A percentile compares a stretch with the other conserved stretches of the same genome.
These are phyloP conservation scores for Eudorina sp. DNA, from an alignment of 139 green algal genomes.

Conservation along the genomic window DNA sequence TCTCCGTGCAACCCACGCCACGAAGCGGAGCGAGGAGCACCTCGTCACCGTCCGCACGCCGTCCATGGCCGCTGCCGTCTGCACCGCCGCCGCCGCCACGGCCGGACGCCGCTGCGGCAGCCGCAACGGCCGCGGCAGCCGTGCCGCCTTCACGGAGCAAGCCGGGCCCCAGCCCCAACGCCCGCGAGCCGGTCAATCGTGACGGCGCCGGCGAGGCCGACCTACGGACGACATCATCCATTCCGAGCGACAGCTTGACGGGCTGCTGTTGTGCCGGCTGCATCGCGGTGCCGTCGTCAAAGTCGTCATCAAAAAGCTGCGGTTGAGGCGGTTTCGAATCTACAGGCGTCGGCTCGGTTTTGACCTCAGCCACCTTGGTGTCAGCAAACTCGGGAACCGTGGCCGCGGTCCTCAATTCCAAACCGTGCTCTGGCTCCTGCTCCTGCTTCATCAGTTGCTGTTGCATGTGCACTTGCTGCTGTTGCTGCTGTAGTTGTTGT, in stretches of 20 bases:
- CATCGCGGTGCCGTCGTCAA: not conserved
- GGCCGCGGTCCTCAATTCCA: too few relatives aligned
- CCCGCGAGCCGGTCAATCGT: not conserved
- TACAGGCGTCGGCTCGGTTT: not conserved
- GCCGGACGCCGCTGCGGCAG: not conserved
- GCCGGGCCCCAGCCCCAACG: not conserved
- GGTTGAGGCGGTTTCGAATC: not conserved
- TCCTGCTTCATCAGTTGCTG: not conserved
- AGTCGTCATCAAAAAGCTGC: slow-evolving; percentile 42
- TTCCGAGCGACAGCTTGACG: slow-evolving; percentile 28
- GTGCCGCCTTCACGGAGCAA: not conserved
- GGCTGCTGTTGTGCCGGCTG: not conserved
- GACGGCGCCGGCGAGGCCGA: slow-evolving; percentile 31
- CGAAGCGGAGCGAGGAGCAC: not conserved
- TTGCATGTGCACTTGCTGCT: not conserved
- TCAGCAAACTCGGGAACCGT: not conserved
- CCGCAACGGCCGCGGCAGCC: not conserved
- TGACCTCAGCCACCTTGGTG: too few relatives aligned
- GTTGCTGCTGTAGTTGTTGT: not conserved
- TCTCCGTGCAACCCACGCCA: slow-evolving; percentile 18
- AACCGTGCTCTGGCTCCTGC: not conserved
- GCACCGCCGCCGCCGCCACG: not conserved
- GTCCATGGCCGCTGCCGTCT: not conserved
- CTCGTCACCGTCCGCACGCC: not conserved
- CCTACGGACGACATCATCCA: not conserved